Evolutionary conservation across 192 early-diverging fungal species (phyloP), one percentile per base, ranked within the genome.

Genomic region (Gonapodya sp.): DNA sequence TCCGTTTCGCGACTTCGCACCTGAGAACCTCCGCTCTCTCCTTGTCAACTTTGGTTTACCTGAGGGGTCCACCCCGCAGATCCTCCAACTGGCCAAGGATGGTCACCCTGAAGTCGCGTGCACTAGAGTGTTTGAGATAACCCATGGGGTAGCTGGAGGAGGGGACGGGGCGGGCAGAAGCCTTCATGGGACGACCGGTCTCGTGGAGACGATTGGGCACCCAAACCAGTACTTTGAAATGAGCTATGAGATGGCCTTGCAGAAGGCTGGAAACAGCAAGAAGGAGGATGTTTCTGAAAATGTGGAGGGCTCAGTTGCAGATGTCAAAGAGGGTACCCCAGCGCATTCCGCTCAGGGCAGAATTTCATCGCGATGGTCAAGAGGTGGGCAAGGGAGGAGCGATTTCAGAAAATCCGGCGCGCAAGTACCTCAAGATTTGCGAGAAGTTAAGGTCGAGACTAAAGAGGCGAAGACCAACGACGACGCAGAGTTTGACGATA

Each of bases 81-180:
- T 99, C 14, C 82, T 89, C 78, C 83, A 86, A 1, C 81, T 95
- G 72, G 92, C 93, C 0, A 83, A 87, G 36, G 89, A 89, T 14
- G 88, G 90, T 36, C 97, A 99, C 84, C 97, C 92, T 83, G 95
- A 99, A 85, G 84, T 99, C 36, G 97, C 97, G 0, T 99, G 97
- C 85, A 98, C 95, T 34, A 85, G 89, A 81, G 91, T 95, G 79
- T 95, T 94, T 81, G 96, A 97, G 84, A 84, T 91, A 0, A 93
- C 91, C 32, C 79, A 82, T 16, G 86, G 82, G 73, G 35, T 81
- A 73, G 87, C 83, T 2, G 24, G 73, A 46, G 37, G 81, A 36
- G 0, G 73, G 31, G 34, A 80, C 79, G 1, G 35, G 31, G n/a
- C 1, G 31, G 36, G 73, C 78, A 2, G 73, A 79, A 0, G 73